Base-by-base conservation (phyloP, 2,329 filamentous ascomycete species). In the Delphinella strobiligena region DNA sequence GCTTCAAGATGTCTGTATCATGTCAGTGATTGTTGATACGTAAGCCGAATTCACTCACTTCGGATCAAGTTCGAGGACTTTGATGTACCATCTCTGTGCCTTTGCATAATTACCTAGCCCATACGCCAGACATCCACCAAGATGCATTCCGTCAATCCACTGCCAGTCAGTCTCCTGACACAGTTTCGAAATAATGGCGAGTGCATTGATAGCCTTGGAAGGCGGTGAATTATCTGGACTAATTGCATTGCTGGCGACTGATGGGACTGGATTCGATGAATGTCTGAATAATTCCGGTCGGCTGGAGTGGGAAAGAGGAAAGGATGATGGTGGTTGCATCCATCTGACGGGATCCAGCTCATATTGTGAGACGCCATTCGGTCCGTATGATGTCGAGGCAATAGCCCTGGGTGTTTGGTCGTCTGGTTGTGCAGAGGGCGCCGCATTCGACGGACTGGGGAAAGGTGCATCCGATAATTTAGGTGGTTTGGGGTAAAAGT, bases 1-100 rank as follows among this genome's bases (percentile, higher is more conserved):
- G 89, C 87, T 64, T 98, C 91, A 36, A 95, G 82, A 57, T 95
- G 85, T 51, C 80, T 85, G 51, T n/a, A n/a, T n/a, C n/a, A n/a
- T n/a, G n/a, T n/a, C n/a, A n/a, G n/a, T n/a, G n/a, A n/a, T n/a
- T 45, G 47, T 43, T 37, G n/a, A n/a, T n/a, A 63, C 65, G 59
- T 59, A 72, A 64, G 69, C 66, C 41, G n/a, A n/a, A n/a, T n/a
- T n/a, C n/a, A n/a, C n/a, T n/a, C n/a, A n/a, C n/a, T n/a, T n/a
- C n/a, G 66, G 56, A 55, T 81, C 77, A 30, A 71, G 63, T 19
- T 66, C 66, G 27, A 81, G 61, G 34, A 81, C 77, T 49, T 78
- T 76, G 43, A 71, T 75, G 57, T 86, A 89, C 79, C 80, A 86
- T 44, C 78, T 72, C 34, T 82, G 59, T 12, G 83, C 80, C 47